Conservation (phyloP, 768 basidiomycete species). For the Asterophora parasitica region DNA sequence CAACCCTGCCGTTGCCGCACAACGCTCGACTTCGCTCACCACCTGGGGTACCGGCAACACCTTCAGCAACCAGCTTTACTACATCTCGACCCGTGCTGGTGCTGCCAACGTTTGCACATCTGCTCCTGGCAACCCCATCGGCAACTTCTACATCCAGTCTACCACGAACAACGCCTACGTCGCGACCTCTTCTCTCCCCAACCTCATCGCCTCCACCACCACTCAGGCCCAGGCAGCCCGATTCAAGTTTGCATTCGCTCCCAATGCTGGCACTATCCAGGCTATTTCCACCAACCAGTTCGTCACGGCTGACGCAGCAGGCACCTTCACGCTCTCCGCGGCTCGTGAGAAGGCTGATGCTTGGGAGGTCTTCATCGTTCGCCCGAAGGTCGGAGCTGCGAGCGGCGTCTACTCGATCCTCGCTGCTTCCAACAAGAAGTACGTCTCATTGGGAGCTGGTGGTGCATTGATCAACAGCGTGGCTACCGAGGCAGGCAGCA, state of each 20-base stretch:
- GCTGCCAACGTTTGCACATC: slow-evolving; percentile 26
- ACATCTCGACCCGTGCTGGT: slow-evolving; percentile 28
- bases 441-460: slow-evolving; percentile 20
- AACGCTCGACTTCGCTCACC: slow-evolving; percentile 25
- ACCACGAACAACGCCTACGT: slow-evolving; percentile 21
- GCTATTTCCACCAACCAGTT: slow-evolving; percentile 2
- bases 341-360: slow-evolving; percentile 22
- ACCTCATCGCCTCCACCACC: slow-evolving; percentile 22
- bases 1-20: slow-evolving; percentile 22
- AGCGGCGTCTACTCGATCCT: slow-evolving; percentile 22
- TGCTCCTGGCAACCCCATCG: slow-evolving; percentile 22
- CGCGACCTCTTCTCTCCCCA: slow-evolving; percentile 16
- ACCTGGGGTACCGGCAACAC: slow-evolving; percentile 30
- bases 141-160: slow-evolving; percentile 26
- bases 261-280: slow-evolving; percentile 26
- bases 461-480: slow-evolving; percentile 27
- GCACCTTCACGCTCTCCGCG: slow-evolving; percentile 22
- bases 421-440: slow-evolving; percentile 16
- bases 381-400: slow-evolving; percentile 20
- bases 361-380: slow-evolving; percentile 27
- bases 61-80: slow-evolving; percentile 28
- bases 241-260: slow-evolving; percentile 25
- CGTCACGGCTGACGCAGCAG: slow-evolving; percentile 27
- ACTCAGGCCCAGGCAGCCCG: slow-evolving; percentile 16
- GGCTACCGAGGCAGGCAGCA: slow-evolving; percentile 18